Base-by-base conservation (phyloP, 2,329 filamentous ascomycete genomes). In the Ceratocystis diversiconidia region DNA sequence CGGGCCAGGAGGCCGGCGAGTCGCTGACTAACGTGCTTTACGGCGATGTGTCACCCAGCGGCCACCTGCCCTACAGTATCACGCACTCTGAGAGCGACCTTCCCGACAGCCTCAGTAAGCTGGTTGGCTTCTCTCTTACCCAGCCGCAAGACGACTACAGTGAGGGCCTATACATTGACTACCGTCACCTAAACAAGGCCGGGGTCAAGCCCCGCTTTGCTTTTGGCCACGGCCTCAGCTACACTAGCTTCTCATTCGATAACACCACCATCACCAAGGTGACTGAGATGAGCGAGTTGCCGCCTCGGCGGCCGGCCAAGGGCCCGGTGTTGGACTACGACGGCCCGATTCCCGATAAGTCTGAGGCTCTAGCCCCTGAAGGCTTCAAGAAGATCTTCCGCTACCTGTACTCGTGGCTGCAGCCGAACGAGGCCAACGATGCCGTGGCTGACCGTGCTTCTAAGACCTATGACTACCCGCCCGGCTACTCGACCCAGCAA, bases 61-160 rank as follows among this genome's bases (percentile, higher is more conserved):
- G 92, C n/a, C 86, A 88, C 65, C 77, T 96, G 1, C 92, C 92
- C 0, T 96, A 95, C 75, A 95, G 90, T 0, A 87, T 96, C 55
- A 90, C 88, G 6, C 88, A 86, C 72, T 79, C 79, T 0, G 76
- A 78, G 64, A 70, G 73, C 0, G 90, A 96, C 73, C 94, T 94
- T 70, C 92, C 92, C 0, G 81, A 84, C 0, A 76, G 75, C 48
- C 73, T 78, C 1, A 74, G 73, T 4, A 67, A 74, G 2, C 69
- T 78, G 17, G 64, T 68, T 6, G 72, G 70, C 3, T 70, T 74
- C 6, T 48, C 71, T 0, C 88, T 89, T 69, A 83, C 80, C 17
- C 76, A 88, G 1, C 89, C 90, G 0, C 90, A 95, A 72, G 89
- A 95, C 70, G 85, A 90, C 69, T 95, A 94, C 73, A 81, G 80